Base-by-base conservation (phyloP, 2,329 filamentous ascomycete genomes). In the Ophiosphaerella narmari region DNA sequence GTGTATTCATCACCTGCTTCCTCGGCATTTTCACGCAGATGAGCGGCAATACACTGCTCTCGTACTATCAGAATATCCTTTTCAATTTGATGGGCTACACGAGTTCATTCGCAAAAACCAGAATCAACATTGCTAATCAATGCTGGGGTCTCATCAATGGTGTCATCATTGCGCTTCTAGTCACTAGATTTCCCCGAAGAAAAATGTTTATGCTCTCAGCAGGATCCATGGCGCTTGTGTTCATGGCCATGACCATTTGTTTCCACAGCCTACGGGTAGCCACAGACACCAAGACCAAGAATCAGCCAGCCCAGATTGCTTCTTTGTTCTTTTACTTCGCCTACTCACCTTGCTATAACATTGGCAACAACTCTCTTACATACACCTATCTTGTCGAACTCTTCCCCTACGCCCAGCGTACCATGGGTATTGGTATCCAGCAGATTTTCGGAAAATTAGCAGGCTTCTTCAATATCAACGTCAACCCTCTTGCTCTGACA, bases 301-400 rank as follows among this genome's bases (percentile, higher is more conserved):
- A 72, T 21, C 68, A 69, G 9, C 56, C 71, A 18, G 74, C 75
- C 31, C 57, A 61, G 13, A 71, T 75, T 21, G 72, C 75, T 3
- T 74, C 75, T 33, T 60, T 86, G 29, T 80, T 86, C 68, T 86
- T 84, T 69, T 84, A 83, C 58, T 86, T 85, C 54, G 74, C 77
- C 4, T 87, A 85, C 66, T 78, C 77, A 8, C 82, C 83, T 3
- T 64, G 57, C 52, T 87, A 87, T 66, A 86, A 86, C 59, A 77
- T 87, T 42, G 84, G 83, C n/a, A 85, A 86, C 67, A 87, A 87
- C 62, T 82, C 85, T 12, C 74, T 88, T 46, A 85, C 83, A 1
- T 86, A 86, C 68, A 86, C 81, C 12, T 85, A 82, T 66, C 74
- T 85, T 4, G 73, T 85, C 18, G 83, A 86, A 54, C 68, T 86